Evolutionary conservation across 2,329 filamentous ascomycete genomes (phyloP), one percentile per base, ranked within the genome.

Genomic region (Phyllachora maydis): DNA sequence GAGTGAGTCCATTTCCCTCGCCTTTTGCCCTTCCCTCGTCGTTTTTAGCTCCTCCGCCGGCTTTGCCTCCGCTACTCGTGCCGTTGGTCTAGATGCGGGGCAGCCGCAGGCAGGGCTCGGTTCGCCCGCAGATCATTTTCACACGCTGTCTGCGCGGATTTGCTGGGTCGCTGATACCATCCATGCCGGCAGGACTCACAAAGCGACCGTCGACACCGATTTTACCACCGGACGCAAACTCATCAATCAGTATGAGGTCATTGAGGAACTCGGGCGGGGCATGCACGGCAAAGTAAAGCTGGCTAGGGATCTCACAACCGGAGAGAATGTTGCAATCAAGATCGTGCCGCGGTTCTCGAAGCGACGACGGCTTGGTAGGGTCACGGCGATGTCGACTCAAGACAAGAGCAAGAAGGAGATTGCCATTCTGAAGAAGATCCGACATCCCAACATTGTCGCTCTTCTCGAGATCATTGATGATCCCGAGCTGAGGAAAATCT

Each of bases 261-360:
- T 95, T 33, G 78, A 91, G 45, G 88, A 98, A 49, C 78, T 98
- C 25, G 88, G 88, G 26, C 75, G 88, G 29, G 88, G 88, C 23
- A 79, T 92, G 38, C 88, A 98, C 44, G 88, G 88, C 40, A 98
- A 95, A 53, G 88, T 98, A 41, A 98, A 98, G 51, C 61, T 93
- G 22, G 88, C 83, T 22, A 68, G 81, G 25, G 82, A 90, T 42
- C 56, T 81, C 21, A 56, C 71, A 26, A 82, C 66, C 2, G 63
- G 64, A 30, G 71, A 78, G 25, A 73, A 74, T 41, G 85, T 98
- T 4, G 88, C 88, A 27, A 93, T 98, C 60, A 98, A 98, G 54
- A 98, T 98, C 38, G 91, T 98, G 22, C 81, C 91, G 28, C 71
- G 88, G 18, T 92, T 88, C 43, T 91, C 85, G 24, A 93, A 91